phyloP scores from a whole-genome alignment of 108 stramenopile genomes.

The Nitzschia sp. region DNA sequence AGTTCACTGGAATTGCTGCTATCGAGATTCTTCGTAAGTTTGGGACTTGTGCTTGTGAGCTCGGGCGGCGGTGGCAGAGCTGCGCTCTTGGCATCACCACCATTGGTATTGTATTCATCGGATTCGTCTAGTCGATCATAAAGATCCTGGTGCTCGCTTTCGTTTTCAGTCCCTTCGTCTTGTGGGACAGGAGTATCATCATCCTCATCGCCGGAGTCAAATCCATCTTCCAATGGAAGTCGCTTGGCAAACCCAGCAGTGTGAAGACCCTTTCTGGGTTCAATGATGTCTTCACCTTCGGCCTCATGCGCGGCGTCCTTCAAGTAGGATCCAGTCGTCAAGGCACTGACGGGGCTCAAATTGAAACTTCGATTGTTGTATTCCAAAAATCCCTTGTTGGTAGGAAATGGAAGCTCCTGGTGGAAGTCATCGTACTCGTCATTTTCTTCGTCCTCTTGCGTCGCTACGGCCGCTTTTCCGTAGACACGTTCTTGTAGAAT shows the following conservation, averaged over 20 bases:
- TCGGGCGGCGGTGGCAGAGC: not conserved
- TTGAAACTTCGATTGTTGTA: conserved; percentile 2
- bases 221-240: conserved; percentile 25
- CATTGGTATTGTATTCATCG: not conserved
- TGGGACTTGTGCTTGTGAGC: not conserved
- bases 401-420: not conserved
- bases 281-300: conserved; percentile 8
- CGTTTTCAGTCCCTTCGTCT: not conserved
- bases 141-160: not conserved
- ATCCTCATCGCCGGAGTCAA: conserved; percentile 31
- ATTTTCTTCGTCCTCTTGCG: conserved; percentile 18
- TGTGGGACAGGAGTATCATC: not conserved
- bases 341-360: conserved; percentile 18
- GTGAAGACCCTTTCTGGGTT: conserved; percentile 11
- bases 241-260: conserved; percentile 7
- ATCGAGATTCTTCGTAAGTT: not conserved
- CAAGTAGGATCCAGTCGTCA: conserved; percentile 21
- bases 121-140: not conserved
- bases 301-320: not conserved
- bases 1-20: not conserved
- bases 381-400: conserved; percentile 10
- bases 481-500: conserved; percentile 17
- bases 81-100: not conserved
- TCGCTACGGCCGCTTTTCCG: conserved; percentile 14
- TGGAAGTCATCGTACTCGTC: conserved; percentile 15